Percentiles rank a stretch among this genome's conserved stretches.
Evolutionary conservation across 176 grass and related monocot species (phyloP).

Genomic region (Aegilops speltoides): DNA sequence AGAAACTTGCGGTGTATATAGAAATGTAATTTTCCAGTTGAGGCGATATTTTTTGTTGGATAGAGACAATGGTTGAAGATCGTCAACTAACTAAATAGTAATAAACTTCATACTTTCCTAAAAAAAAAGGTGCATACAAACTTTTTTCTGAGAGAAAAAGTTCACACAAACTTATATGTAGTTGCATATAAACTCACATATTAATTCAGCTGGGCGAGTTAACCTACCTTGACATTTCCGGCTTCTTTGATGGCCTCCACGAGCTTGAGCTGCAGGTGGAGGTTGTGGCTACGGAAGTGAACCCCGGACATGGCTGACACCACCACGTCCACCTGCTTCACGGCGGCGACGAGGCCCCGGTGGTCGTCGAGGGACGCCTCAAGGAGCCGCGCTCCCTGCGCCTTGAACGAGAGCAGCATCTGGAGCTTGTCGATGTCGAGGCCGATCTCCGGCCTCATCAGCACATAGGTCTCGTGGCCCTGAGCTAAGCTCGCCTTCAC

Average conservation of each 20-base stretch:
- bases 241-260: conserved; percentile 68
- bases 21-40: too few relatives aligned
- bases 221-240: conserved; percentile 57
- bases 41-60: not conserved
- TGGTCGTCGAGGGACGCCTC: conserved; percentile 50
- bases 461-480: conserved; percentile 48
- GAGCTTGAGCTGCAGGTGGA: conserved; percentile 51
- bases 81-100: not conserved
- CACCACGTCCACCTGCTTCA: conserved; percentile 64
- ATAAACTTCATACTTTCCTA: too few relatives aligned
- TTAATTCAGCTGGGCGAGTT: too few relatives aligned
- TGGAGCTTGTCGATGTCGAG: conserved; percentile 41
- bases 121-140: too few relatives aligned
- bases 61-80: not conserved
- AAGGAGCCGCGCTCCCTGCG: conserved; percentile 43
- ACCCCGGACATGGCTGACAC: conserved; percentile 42
- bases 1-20: too few relatives aligned
- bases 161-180: too few relatives aligned
- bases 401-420: conserved; percentile 55
- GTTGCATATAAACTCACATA: too few relatives aligned
- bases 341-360: conserved; percentile 40
- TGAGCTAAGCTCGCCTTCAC: conserved; percentile 41
- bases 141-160: too few relatives aligned
- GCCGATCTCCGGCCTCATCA: conserved; percentile 52
- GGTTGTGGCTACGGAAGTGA: conserved; percentile 6